Conservation (phyloP, 176 grass and related monocot genomes). For the Raddia distichophylla region DNA sequence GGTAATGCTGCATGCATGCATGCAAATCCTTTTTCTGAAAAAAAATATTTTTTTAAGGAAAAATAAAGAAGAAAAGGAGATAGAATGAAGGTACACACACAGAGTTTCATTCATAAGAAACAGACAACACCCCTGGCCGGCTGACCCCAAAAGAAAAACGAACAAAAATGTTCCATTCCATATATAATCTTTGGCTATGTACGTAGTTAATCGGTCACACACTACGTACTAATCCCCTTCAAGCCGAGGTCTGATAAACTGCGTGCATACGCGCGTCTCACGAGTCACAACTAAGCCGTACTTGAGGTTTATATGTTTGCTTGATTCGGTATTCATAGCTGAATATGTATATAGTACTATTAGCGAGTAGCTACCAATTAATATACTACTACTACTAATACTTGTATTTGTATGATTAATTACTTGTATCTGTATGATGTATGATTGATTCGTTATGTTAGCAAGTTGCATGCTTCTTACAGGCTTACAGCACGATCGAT, state of each 20-base stretch:
- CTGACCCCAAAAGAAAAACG: background rate
- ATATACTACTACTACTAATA: too few relatives aligned
- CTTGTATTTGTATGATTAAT: too few relatives aligned
- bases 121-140: too few relatives aligned
- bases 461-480: background rate
- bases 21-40: background rate
- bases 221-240: too few relatives aligned
- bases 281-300: too few relatives aligned
- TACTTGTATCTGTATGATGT: background rate
- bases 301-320: too few relatives aligned
- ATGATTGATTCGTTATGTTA: background rate
- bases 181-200: background rate
- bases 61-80: background rate
- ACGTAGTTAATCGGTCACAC: background rate
- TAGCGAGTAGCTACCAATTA: too few relatives aligned
- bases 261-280: too few relatives aligned
- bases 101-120: slow-evolving; percentile 1
- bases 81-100: slow-evolving; percentile 10
- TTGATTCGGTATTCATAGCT: too few relatives aligned
- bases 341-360: too few relatives aligned
- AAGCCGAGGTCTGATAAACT: too few relatives aligned
- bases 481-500: too few relatives aligned
- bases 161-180: background rate
- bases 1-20: background rate
- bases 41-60: background rate